Conservation (phyloP, 768 basidiomycete genomes). For the Cubamyces lactineus region DNA sequence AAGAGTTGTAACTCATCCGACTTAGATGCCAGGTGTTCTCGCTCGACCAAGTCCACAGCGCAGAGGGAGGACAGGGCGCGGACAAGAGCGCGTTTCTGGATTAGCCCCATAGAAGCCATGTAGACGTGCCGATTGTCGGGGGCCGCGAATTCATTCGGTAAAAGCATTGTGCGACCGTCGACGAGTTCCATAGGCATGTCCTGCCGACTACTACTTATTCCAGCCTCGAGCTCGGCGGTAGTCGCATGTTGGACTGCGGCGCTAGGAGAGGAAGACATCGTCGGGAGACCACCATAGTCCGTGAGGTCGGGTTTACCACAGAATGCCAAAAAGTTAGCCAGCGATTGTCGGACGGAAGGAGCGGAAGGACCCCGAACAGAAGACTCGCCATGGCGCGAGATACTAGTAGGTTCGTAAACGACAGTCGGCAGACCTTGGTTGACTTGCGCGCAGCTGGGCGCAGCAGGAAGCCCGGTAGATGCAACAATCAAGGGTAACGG, state of each 20-base stretch:
- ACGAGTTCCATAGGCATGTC: constrained; percentile 28
- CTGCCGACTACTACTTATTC: too few species aligned
- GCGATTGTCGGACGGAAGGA: constrained; percentile 13
- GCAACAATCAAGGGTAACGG: neutral
- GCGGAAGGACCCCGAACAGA: neutral
- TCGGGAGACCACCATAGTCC: neutral
- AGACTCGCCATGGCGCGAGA: too few species aligned
- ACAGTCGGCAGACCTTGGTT: neutral
- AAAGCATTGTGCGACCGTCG: constrained; percentile 19
- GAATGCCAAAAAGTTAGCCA: constrained; percentile 23
- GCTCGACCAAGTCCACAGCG: constrained; percentile 63
- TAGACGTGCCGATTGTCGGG: constrained; percentile 58
- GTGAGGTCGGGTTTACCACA: constrained; percentile 15
- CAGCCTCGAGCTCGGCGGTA: too few species aligned
- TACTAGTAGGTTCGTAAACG: neutral
- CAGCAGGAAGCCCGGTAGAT: neutral
- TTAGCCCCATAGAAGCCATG: constrained; percentile 65
- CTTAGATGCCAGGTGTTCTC: constrained; percentile 48
- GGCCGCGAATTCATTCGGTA: constrained; percentile 37
- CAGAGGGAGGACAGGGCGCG: constrained; percentile 51
- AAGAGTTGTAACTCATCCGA: constrained; percentile 62
- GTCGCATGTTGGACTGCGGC: neutral
- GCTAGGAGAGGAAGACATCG: neutral
- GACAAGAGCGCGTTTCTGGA: constrained; percentile 69
- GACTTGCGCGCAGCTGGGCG: too few species aligned